phyloP scores from a whole-genome alignment of 2,329 filamentous ascomycete species.

The Ampelomyces quisqualis region DNA sequence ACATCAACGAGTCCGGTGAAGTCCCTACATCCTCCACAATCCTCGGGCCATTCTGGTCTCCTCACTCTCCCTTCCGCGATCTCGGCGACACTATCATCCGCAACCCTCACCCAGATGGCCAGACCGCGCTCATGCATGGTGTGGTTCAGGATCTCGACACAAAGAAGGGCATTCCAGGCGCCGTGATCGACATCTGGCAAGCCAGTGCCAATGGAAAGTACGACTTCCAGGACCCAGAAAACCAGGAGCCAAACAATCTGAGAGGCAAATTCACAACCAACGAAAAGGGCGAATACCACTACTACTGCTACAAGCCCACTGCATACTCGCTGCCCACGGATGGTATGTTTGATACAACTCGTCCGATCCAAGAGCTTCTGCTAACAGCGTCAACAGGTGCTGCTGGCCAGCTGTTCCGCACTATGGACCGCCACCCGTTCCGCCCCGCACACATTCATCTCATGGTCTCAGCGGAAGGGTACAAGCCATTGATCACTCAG shows the following conservation, averaged over 20 bases:
- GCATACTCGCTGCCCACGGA: constrained; percentile 70
- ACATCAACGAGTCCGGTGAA: constrained; percentile 61
- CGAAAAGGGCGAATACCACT: constrained; percentile 67
- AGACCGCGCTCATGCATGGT: constrained; percentile 68
- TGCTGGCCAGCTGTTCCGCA: constrained; percentile 54
- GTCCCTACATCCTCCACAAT: constrained; percentile 73
- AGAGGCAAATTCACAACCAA: constrained; percentile 74
- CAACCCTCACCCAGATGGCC: constrained; percentile 57
- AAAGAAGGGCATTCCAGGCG: constrained; percentile 64
- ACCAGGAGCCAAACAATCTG: constrained; percentile 71
- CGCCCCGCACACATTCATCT: constrained; percentile 63
- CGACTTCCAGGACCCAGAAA: constrained; percentile 72
- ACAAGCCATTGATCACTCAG: constrained; percentile 59
- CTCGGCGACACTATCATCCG: constrained; percentile 68
- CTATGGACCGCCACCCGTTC: constrained; percentile 61
- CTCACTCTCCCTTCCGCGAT: constrained; percentile 70
- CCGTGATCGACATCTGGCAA: constrained; percentile 78
- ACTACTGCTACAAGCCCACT: constrained; percentile 75
- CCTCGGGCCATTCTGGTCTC: constrained; percentile 76
- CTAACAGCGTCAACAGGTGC: constrained; percentile 41
- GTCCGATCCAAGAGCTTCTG: neutral
- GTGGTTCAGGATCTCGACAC: constrained; percentile 65
- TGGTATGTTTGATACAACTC: constrained; percentile 40
- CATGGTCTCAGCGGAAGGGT: constrained; percentile 56
- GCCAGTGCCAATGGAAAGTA: constrained; percentile 74